Base-by-base conservation (phyloP, 768 basidiomycete species). In the Rickenella mellea region DNA sequence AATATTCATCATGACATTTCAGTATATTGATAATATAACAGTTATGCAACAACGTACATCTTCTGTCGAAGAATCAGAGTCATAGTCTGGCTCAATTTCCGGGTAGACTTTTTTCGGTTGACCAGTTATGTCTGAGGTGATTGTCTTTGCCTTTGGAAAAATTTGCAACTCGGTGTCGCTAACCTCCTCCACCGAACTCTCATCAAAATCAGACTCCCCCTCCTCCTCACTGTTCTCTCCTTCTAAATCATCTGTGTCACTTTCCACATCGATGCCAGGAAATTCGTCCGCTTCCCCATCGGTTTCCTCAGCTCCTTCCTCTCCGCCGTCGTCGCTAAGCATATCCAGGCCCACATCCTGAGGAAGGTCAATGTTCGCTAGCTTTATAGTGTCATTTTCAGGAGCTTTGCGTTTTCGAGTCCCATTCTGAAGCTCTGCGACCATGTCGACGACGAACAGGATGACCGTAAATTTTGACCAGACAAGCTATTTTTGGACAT, bases 61-160 rank as follows among this genome's bases (percentile, higher is more conserved):
- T 71, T 93, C 90, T 2, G 86, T 92, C 4, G 86, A 89, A 5
- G 86, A 89, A 61, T 93, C 90, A 2, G 84, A 88, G 55, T 89
- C 88, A 56, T 93, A 93, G 44, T 85, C 80, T 8, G 90, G 83
- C 50, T 89, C 88, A 55, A 92, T 92, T 53, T 86, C 83, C 33
- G 87, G 87, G 57, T 85, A 91, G 28, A 89, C 78, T 46, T 71
- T 73, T 68, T 88, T 91, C 44, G 71, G 78, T 48, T 80, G 77
- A n/a, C 87, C 83, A 45, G 91, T 93, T 48, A 92, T 82, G 44
- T 78, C 67, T 29, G 88, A 91, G 41, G 80, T 69, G 27, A 89
- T 61, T 21, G 72, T 78, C 60, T 80, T 83, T 32, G 79, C 62
- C 58, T 72, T 74, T 20, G 83, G 83, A 51, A 67, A 73, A 48